phyloP scores from a whole-genome alignment of 345 rosid genomes.

The Dimocarpus longan region DNA sequence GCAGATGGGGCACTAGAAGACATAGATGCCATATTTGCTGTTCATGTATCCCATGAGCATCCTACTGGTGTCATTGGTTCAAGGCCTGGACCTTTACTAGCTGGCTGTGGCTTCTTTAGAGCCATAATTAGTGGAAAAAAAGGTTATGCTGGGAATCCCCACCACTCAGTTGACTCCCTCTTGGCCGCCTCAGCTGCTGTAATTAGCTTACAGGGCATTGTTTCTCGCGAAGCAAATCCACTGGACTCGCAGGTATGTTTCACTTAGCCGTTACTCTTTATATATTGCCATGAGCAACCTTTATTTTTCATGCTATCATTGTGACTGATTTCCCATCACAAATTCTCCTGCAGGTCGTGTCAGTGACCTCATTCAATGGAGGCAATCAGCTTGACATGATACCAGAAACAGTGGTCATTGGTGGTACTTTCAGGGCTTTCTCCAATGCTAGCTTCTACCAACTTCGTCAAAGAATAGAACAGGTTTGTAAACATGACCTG shows the following conservation, averaged over 20 bases:
- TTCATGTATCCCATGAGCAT: slow-evolving; percentile 79
- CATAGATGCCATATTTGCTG: slow-evolving; percentile 79
- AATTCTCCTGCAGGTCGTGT: slow-evolving; percentile 56
- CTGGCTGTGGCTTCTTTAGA: slow-evolving; percentile 88
- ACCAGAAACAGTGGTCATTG: slow-evolving; percentile 60
- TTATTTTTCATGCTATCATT: background rate
- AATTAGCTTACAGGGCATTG: slow-evolving; percentile 80
- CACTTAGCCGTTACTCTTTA: background rate
- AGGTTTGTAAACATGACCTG: slow-evolving; percentile 38
- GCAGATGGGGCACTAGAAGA: slow-evolving; percentile 71
- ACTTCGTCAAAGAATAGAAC: slow-evolving; percentile 63
- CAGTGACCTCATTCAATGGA: slow-evolving; percentile 74
- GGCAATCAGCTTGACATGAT: slow-evolving; percentile 47
- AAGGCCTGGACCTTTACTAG: slow-evolving; percentile 81
- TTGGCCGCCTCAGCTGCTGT: slow-evolving; percentile 79
- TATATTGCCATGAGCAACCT: background rate
- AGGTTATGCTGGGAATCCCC: slow-evolving; percentile 30
- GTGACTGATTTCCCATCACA: background rate
- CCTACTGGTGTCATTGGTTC: slow-evolving; percentile 82
- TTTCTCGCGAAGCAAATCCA: slow-evolving; percentile 89
- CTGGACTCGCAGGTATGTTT: slow-evolving; percentile 68
- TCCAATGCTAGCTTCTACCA: slow-evolving; percentile 71
- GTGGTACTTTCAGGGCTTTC: slow-evolving; percentile 86
- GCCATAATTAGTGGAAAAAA: slow-evolving; percentile 50
- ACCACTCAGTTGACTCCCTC: slow-evolving; percentile 45